Evolutionary conservation across 208 protist genomes (phyloP).

Genomic region (Acanthamoeba sp.): DNA sequence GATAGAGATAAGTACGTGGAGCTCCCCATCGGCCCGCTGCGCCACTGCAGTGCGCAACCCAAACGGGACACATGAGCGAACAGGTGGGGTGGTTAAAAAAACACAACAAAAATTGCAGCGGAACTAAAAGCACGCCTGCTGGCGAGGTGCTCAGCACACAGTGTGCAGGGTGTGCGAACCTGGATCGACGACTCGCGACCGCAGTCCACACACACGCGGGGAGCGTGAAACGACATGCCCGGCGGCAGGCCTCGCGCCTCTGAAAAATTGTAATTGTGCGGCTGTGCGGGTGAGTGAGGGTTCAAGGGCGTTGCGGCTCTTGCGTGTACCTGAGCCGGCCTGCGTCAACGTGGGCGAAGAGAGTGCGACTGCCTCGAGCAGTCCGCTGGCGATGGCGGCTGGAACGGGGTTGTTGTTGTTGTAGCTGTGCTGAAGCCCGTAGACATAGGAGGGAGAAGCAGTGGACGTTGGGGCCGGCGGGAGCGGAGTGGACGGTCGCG

Average conservation of each 20-base stretch:
- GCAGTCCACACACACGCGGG: neutral
- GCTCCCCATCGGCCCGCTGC: slow-evolving; percentile 14
- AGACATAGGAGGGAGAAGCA: too few species aligned
- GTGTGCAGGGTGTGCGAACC: too few species aligned
- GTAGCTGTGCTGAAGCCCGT: too few species aligned
- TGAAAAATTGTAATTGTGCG: neutral
- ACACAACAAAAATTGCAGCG: too few species aligned
- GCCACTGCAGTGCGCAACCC: neutral
- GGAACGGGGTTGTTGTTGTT: neutral
- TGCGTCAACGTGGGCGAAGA: neutral
- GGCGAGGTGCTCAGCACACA: too few species aligned
- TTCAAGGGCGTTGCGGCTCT: too few species aligned
- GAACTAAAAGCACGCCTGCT: neutral
- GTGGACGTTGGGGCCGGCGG: too few species aligned
- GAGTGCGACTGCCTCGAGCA: neutral
- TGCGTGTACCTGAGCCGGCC: neutral
- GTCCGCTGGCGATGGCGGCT: neutral
- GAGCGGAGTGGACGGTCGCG: neutral
- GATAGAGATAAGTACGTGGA: neutral
- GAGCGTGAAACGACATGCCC: neutral
- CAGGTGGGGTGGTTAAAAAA: neutral
- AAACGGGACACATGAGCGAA: neutral
- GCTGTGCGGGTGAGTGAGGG: neutral
- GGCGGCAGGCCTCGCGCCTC: neutral
- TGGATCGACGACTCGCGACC: slow-evolving; percentile 20